Evolutionary conservation across 768 basidiomycete genomes (phyloP).

Genomic region (Lactarius akahatsu): DNA sequence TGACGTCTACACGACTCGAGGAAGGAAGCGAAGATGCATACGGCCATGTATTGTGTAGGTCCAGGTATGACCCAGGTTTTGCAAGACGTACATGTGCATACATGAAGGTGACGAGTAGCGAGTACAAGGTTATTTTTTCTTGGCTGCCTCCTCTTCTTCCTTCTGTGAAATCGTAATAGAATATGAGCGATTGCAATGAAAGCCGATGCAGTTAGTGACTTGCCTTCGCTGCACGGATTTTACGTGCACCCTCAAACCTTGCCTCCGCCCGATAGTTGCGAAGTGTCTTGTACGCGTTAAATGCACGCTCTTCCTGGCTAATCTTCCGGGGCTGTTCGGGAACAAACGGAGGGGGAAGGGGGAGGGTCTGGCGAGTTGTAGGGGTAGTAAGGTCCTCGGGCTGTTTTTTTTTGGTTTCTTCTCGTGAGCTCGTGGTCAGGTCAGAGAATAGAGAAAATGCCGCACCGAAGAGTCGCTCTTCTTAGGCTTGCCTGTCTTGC

Average conservation of each 20-base stretch:
- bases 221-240: conserved; percentile 83
- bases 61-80: conserved; percentile 39
- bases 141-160: conserved; percentile 88
- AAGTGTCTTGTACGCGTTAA: conserved; percentile 86
- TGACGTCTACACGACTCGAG: neutral
- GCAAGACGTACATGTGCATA: conserved; percentile 37
- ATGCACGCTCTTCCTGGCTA: conserved; percentile 83
- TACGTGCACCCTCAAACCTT: conserved; percentile 85
- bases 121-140: conserved; percentile 70
- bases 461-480: conserved; percentile 89
- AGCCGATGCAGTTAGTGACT: conserved; percentile 33
- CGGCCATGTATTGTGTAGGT: conserved; percentile 38
- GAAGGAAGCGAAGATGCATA: conserved; percentile 32
- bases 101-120: conserved; percentile 31
- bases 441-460: conserved; percentile 27
- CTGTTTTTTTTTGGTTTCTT: neutral
- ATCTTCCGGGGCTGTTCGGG: conserved; percentile 92
- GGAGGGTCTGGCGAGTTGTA: conserved; percentile 35
- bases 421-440: neutral
- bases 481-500: conserved; percentile 93
- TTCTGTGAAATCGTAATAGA: conserved; percentile 48
- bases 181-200: conserved; percentile 27
- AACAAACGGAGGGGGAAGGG: conserved; percentile 65
- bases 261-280: conserved; percentile 79
- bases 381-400: conserved; percentile 49